Conservation (phyloP, 2,329 filamentous ascomycete species). For the Fusarium lyarnte region DNA sequence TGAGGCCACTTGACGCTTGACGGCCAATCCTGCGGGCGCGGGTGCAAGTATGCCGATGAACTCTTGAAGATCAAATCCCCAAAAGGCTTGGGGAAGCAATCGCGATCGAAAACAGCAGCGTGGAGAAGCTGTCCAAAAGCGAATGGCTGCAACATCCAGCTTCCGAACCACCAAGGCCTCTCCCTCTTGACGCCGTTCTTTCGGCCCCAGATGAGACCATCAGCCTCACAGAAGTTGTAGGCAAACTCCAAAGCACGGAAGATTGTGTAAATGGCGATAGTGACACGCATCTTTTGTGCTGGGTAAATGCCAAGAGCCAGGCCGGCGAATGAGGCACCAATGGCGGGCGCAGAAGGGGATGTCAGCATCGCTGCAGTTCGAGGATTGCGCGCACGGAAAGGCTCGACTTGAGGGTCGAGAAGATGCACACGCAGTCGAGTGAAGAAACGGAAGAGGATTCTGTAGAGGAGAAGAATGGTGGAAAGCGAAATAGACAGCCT, state of each 20-base stretch:
- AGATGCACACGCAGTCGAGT: constrained; percentile 80
- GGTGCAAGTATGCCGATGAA: constrained; percentile 82
- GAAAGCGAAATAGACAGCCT: constrained; percentile 85
- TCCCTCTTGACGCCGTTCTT: constrained; percentile 65
- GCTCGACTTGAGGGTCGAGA: constrained; percentile 79
- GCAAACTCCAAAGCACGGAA: constrained; percentile 86
- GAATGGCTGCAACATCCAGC: constrained; percentile 82
- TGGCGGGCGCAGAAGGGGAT: constrained; percentile 83
- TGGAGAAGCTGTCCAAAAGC: constrained; percentile 81
- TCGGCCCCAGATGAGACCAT: constrained; percentile 72
- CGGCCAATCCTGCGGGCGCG: constrained; percentile 75
- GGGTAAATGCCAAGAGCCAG: constrained; percentile 82
- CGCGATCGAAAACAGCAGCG: constrained; percentile 79
- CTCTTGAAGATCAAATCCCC: constrained; percentile 71
- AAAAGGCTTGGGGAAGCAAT: constrained; percentile 69
- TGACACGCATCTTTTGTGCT: constrained; percentile 72
- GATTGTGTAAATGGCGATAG: constrained; percentile 82
- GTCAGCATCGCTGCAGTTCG: constrained; percentile 78
- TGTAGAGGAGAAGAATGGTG: constrained; percentile 86
- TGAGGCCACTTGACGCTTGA: constrained; percentile 76
- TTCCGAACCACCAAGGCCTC: constrained; percentile 84
- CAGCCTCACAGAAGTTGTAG: constrained; percentile 84
- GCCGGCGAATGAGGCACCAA: constrained; percentile 90
- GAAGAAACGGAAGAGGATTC: constrained; percentile 91
- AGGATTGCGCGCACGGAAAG: constrained; percentile 86